These are phyloP conservation scores for Tulasnella sp. DNA, from an alignment of 768 basidiomycete species.

Conservation along the genomic window DNA sequence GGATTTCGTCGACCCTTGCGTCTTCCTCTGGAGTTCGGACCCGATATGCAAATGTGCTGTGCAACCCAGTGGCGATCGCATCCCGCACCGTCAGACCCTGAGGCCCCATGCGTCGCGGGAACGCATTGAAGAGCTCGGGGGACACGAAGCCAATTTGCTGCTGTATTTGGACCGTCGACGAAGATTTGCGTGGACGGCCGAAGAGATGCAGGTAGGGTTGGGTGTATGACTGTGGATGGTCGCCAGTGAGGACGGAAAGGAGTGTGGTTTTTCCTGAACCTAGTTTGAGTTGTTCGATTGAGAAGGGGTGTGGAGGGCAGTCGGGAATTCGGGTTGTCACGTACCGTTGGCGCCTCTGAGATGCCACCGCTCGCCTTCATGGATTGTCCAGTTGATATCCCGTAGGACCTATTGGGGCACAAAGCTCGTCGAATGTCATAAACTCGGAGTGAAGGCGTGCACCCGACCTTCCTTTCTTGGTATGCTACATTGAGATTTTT, in stretches of 20 bases:
- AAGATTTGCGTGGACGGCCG: slow-evolving; percentile 44
- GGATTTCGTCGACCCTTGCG: slow-evolving; percentile 41
- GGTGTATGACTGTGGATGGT: slow-evolving; percentile 89
- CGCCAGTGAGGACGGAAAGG: slow-evolving; percentile 77
- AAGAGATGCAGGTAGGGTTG: slow-evolving; percentile 52
- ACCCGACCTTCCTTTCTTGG: slow-evolving; percentile 42
- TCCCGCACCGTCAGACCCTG: slow-evolving; percentile 53
- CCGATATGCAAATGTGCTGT: slow-evolving; percentile 61
- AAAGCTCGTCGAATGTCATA: background rate
- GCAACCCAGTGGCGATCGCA: slow-evolving; percentile 77
- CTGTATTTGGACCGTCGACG: slow-evolving; percentile 42
- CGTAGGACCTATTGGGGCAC: slow-evolving; percentile 46
- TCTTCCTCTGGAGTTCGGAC: slow-evolving; percentile 33
- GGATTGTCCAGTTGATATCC: slow-evolving; percentile 70
- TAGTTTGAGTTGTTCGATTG: background rate
- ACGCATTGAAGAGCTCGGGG: slow-evolving; percentile 85
- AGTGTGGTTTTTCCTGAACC: slow-evolving; percentile 95
- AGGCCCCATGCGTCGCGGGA: slow-evolving; percentile 52
- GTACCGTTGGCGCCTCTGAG: slow-evolving; percentile 79
- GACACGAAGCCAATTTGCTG: slow-evolving; percentile 65
- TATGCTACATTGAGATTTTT: slow-evolving; percentile 60
- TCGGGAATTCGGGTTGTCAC: slow-evolving; percentile 16
- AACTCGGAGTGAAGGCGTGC: background rate
- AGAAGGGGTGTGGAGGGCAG: background rate
- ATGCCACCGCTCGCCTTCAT: slow-evolving; percentile 77